Evolutionary conservation across 129 eudicot species (phyloP), one percentile per base, ranked within the genome.

Genomic region (Chrysanthemum makinoi): DNA sequence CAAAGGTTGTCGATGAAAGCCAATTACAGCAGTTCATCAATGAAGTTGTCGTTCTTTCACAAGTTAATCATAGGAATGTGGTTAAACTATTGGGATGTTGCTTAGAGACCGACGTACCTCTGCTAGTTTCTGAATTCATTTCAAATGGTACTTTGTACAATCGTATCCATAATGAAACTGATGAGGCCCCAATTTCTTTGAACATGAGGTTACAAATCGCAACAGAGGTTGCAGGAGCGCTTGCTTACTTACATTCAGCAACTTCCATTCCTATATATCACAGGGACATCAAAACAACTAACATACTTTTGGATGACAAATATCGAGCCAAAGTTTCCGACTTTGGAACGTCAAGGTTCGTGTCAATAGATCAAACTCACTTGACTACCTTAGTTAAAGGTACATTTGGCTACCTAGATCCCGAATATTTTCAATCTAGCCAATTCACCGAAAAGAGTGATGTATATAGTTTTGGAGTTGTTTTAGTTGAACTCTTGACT

Each of bases 21-120:
- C 65, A 60, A 13, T 4, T 60, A 26, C 46, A 60, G 6, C 65
- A 60, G 7, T 60, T 60, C 15, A 60, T 60, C 65, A 60, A 60
- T 26, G 65, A 60, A 10, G 65, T 60, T 0, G 46, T 60, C 10
- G 2, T 60, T 24, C 46, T 60, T 2, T 26, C 65, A 1, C 65
- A 60, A 60, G 65, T 60, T 16, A 60, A 60, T 26, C 65, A 60
- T 13, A 60, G 65, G 44, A 60, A 60, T 26, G 65, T 60, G 43
- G 65, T 60, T 46, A 26, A 60, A 60, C 65, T 60, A 0, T 60
- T 60, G 46, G 65, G 65, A 4, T 60, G 65, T 14, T 60, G 65
- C 44, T 26, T 60, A 60, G 65, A 60, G 15, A 60, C 65, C 1
- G 43, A 60, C 2, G 65, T 60, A 13, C 65, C 65, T 24, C 18